These are phyloP conservation scores for Lentinula novae-zelandiae DNA, from an alignment of 1,284 basidiomycete species.

Conservation along the genomic window DNA sequence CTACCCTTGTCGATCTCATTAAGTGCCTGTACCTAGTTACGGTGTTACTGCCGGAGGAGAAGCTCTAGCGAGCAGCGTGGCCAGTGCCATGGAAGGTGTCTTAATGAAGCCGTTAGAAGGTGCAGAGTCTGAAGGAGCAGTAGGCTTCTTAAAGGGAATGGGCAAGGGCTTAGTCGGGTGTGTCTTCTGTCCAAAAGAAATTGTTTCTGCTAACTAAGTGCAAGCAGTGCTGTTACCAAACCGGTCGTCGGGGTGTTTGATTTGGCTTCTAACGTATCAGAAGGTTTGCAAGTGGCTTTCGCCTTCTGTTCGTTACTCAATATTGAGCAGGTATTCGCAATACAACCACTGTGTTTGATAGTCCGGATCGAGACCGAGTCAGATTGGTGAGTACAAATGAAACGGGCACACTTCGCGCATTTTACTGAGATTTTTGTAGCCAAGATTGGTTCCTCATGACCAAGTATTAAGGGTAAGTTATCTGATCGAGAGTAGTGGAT, in stretches of 20 bases:
- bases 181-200: conserved; percentile 23
- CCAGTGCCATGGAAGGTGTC: conserved; percentile 95
- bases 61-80: conserved; percentile 90
- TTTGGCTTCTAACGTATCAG: conserved; percentile 92
- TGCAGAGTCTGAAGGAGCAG: conserved; percentile 90
- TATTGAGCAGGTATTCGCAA: conserved; percentile 77
- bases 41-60: conserved; percentile 94
- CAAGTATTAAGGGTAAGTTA: conserved; percentile 76
- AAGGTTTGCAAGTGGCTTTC: conserved; percentile 48
- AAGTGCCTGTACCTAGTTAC: conserved; percentile 52
- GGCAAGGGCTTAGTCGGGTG: conserved; percentile 96
- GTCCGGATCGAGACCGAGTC: conserved; percentile 85
- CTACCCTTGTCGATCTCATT: no score
- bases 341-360: conserved; percentile 98
- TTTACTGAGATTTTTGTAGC: conserved; percentile 37
- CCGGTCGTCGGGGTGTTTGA: conserved; percentile 97
- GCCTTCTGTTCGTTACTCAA: not conserved
- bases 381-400: conserved; percentile 55
- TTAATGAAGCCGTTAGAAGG: conserved; percentile 97
- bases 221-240: conserved; percentile 83
- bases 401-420: not conserved
- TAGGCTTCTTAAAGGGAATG: conserved; percentile 97
- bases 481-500: not conserved
- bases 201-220: conserved; percentile 16
- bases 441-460: conserved; percentile 84